Percentiles rank a stretch among this genome's conserved stretches.
Conservation (phyloP, 1,284 basidiomycete genomes). For the Peniophora sp. region DNA sequence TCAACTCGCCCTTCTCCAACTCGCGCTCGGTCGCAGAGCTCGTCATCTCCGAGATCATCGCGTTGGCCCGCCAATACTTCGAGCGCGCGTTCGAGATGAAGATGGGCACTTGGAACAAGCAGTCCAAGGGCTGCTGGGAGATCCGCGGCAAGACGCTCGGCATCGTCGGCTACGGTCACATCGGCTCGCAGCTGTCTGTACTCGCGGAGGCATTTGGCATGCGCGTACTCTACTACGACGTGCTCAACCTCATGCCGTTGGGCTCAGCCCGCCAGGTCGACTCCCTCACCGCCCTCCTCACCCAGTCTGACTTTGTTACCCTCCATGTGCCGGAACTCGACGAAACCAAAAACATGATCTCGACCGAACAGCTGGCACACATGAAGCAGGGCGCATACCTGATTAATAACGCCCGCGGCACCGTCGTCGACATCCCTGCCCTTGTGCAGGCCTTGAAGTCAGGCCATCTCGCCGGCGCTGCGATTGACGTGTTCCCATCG, state of each 20-base stretch:
- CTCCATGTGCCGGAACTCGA: constrained; percentile 95
- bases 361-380: constrained; percentile 62
- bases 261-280: constrained; percentile 90
- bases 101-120: constrained; percentile 95
- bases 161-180: constrained; percentile 98
- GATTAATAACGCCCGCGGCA: constrained; percentile 96
- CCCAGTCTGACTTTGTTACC: constrained; percentile 87
- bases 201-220: constrained; percentile 96
- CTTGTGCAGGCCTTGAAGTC: constrained; percentile 78
- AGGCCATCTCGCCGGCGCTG: constrained; percentile 87
- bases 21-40: constrained; percentile 98
- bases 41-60: constrained; percentile 91
- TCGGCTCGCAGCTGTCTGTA: constrained; percentile 95
- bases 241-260: constrained; percentile 96
- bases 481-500: constrained; percentile 90
- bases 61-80: constrained; percentile 89
- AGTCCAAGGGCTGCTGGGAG: constrained; percentile 98
- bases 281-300: constrained; percentile 72
- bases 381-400: constrained; percentile 97
- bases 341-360: constrained; percentile 96
- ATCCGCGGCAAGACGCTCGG: constrained; percentile 96
- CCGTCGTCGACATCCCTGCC: constrained; percentile 91
- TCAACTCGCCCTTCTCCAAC: constrained; percentile 99
- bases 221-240: constrained; percentile 93
- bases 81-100: constrained; percentile 88